Evolutionary conservation across 129 eudicot genomes (phyloP).

Genomic region (Tanacetum coccineum): DNA sequence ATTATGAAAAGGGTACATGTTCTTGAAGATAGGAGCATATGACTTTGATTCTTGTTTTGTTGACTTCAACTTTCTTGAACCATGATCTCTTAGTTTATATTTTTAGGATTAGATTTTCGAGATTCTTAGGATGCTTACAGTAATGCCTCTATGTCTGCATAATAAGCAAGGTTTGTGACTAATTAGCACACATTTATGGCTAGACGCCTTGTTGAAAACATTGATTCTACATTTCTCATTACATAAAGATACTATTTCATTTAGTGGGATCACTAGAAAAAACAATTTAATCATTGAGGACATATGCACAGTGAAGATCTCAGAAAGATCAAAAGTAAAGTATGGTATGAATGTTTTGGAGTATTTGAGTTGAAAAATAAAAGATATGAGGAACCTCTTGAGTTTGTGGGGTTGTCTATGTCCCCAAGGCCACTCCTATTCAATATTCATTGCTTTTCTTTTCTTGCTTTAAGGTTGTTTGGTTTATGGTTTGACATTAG

Average conservation of each 20-base stretch:
- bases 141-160: conserved; percentile 16
- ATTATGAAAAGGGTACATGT: conserved; percentile 7
- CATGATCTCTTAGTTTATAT: conserved; percentile 14
- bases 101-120: conserved; percentile 21
- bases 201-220: not conserved
- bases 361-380: conserved; percentile 33
- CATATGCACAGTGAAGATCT: conserved; percentile 22
- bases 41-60: conserved; percentile 16
- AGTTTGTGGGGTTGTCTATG: conserved; percentile 50
- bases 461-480: conserved; percentile 34
- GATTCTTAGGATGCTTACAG: not conserved
- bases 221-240: conserved; percentile 13
- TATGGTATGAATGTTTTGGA: conserved; percentile 38
- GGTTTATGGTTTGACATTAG: conserved; percentile 39
- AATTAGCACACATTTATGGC: not conserved
- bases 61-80: conserved; percentile 24
- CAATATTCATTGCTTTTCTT: conserved; percentile 24
- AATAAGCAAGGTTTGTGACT: not conserved
- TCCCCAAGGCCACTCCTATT: conserved; percentile 34
- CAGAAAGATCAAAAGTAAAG: conserved; percentile 33
- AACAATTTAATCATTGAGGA: conserved; percentile 24
- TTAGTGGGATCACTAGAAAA: conserved; percentile 15
- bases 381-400: conserved; percentile 39
- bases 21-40: no score
- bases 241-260: not conserved